Evolutionary conservation across 1,284 basidiomycete genomes (phyloP), one percentile per base, ranked within the genome.

Genomic region (Austroboletus olivaceoglutinosus): DNA sequence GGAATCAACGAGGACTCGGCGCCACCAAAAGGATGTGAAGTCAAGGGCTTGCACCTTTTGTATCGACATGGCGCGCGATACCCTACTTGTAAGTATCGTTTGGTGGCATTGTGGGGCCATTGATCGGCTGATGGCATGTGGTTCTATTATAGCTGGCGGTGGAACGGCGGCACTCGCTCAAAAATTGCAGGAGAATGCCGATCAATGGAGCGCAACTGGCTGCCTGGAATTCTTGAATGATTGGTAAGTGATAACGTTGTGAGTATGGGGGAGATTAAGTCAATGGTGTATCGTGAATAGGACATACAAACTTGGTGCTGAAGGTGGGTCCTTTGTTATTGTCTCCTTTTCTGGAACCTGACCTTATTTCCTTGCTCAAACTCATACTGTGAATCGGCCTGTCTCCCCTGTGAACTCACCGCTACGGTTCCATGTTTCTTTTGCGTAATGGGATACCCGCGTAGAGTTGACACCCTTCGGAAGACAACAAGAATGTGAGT

Each of bases 41-140:
- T 93, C 43, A 88, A 81, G 37, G 87, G 86, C 11, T 68, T 91
- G 50, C 89, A 92, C 65, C 70, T 91, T 53, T 69, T 93, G 54
- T 89, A 93, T 65, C 77, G 90, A 33, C 87, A 90, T 66, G 89
- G 90, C 22, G 89, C 89, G 3, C 75, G 89, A 41, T 91, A 91
- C 67, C 89, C 89, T 9, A 25, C 25, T 25, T 25, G 25, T 25
- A 25, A 25, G 25, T 25, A 9, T 25, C 10, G 6, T 25, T 25
- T 25, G 25, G 25, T 25, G 10, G 25, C 25, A 25, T 25, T 25
- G 7, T 25, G 25, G 6, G 25, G 25, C n/a, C n/a, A 36, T 36
- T 16, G 16, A 16, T 16, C 16, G 31, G 16, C 12, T 16, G 16
- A 33, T 15, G 12, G 31, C 25, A 7, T 31, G 40, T 3, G 5